A percentile compares a stretch with the other conserved stretches of the same genome.
phyloP scores from a whole-genome alignment of 2,329 filamentous ascomycete genomes.

The Ascocoryne sarcoides region DNA sequence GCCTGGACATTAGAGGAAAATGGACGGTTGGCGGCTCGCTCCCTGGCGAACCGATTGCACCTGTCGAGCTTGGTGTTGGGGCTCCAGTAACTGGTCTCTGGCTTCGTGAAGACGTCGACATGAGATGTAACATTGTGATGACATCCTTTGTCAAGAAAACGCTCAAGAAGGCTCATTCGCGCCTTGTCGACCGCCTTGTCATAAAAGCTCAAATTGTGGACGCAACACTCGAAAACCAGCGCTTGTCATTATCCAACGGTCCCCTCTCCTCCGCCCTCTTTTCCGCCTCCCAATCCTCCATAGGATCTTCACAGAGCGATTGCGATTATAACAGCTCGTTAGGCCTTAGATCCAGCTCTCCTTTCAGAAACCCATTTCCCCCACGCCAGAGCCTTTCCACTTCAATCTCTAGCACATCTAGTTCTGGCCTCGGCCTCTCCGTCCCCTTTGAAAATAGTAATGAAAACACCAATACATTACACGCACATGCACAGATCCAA shows the following conservation, averaged over 20 bases:
- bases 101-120: constrained; percentile 75
- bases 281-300: too few relatives aligned
- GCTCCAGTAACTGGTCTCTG: constrained; percentile 64
- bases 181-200: constrained; percentile 57
- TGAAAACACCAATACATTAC: too few relatives aligned
- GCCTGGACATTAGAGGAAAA: constrained; percentile 66
- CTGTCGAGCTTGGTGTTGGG: constrained; percentile 56
- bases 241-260: not conserved
- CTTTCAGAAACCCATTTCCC: too few relatives aligned
- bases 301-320: too few relatives aligned
- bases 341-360: too few relatives aligned
- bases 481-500: not conserved
- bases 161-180: constrained; percentile 64
- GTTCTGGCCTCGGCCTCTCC: too few relatives aligned
- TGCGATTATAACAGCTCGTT: too few relatives aligned
- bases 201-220: constrained; percentile 37
- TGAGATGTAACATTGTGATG: constrained; percentile 72
- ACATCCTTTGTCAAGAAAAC: constrained; percentile 73
- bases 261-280: too few relatives aligned
- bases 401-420: too few relatives aligned
- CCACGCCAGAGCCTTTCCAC: too few relatives aligned
- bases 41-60: constrained; percentile 58
- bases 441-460: too few relatives aligned
- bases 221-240: constrained; percentile 1
- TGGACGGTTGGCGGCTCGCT: constrained; percentile 69